These are phyloP conservation scores for Rhodotorula sp. DNA, from an alignment of 1,284 basidiomycete species.

Conservation along the genomic window DNA sequence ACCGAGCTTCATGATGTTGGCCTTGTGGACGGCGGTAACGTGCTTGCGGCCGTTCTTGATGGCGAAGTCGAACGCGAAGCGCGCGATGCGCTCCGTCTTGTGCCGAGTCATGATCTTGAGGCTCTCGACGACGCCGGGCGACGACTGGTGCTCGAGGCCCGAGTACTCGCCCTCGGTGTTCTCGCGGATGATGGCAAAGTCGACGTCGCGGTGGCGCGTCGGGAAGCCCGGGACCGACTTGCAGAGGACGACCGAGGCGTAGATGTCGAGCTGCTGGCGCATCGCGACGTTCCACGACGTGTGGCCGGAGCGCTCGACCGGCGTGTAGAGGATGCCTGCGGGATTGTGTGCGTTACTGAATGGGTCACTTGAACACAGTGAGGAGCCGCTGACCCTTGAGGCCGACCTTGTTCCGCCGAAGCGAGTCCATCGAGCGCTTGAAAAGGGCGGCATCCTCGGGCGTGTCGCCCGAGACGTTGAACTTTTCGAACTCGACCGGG, in stretches of 20 bases:
- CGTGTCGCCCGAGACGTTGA: constrained; percentile 95
- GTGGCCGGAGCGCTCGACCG: constrained; percentile 92
- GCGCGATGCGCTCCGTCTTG: constrained; percentile 94
- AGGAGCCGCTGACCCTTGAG: constrained; percentile 76
- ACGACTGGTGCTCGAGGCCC: constrained; percentile 95
- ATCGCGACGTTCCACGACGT: constrained; percentile 99
- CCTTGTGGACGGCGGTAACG: constrained; percentile 99
- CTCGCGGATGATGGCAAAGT: constrained; percentile 99
- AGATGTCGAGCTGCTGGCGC: constrained; percentile 99
- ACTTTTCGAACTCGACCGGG: constrained; percentile 93
- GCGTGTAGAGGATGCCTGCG: constrained; percentile 95
- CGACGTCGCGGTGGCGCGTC: constrained; percentile 93
- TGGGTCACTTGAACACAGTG: neutral
- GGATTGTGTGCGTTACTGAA: neutral
- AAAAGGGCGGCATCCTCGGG: constrained; percentile 91
- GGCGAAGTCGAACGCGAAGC: constrained; percentile 99
- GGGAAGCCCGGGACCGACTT: constrained; percentile 97
- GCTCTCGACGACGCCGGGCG: constrained; percentile 97
- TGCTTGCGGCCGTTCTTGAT: constrained; percentile 99
- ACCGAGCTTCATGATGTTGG: constrained; percentile 99
- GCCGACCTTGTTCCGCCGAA: constrained; percentile 96
- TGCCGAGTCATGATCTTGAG: constrained; percentile 95
- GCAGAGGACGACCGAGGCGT: constrained; percentile 97
- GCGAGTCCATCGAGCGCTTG: constrained; percentile 94
- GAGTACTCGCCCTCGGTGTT: constrained; percentile 99